These are phyloP conservation scores for Nicotiana undulata DNA, from an alignment of 257 asterid species.

Conservation along the genomic window DNA sequence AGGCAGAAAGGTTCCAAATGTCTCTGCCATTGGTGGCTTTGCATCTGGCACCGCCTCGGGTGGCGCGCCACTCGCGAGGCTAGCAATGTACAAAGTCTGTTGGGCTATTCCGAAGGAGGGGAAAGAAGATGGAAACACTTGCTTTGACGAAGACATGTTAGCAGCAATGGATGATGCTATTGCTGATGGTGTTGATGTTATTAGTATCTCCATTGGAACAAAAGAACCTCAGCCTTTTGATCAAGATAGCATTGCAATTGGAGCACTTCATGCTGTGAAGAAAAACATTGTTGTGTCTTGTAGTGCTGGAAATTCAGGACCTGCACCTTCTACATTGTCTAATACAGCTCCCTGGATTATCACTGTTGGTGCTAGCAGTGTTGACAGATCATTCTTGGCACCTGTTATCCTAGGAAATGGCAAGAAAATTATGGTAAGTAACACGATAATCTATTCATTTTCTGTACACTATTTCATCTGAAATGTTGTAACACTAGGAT, in stretches of 20 bases:
- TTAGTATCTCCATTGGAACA: constrained; percentile 72
- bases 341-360: constrained; percentile 92
- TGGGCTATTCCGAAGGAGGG: constrained; percentile 63
- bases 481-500: neutral
- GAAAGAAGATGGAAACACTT: constrained; percentile 58
- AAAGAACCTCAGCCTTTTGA: constrained; percentile 26
- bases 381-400: constrained; percentile 52
- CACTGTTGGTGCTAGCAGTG: constrained; percentile 85
- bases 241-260: constrained; percentile 58
- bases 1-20: constrained; percentile 43
- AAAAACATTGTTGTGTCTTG: constrained; percentile 60
- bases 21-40: constrained; percentile 68
- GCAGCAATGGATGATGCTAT: constrained; percentile 92
- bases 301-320: constrained; percentile 87
- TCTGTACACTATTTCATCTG: neutral
- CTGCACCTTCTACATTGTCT: constrained; percentile 42
- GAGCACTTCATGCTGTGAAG: constrained; percentile 71
- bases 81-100: constrained; percentile 87
- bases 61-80: constrained; percentile 72
- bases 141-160: constrained; percentile 73
- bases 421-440: constrained; percentile 32
- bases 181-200: constrained; percentile 72
- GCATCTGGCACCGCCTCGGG: constrained; percentile 81
- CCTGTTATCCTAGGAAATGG: constrained; percentile 66
- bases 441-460: neutral